Evolutionary conservation across 2,329 filamentous ascomycete species (phyloP), one percentile per base, ranked within the genome.

Genomic region (Colletotrichum spinosum): DNA sequence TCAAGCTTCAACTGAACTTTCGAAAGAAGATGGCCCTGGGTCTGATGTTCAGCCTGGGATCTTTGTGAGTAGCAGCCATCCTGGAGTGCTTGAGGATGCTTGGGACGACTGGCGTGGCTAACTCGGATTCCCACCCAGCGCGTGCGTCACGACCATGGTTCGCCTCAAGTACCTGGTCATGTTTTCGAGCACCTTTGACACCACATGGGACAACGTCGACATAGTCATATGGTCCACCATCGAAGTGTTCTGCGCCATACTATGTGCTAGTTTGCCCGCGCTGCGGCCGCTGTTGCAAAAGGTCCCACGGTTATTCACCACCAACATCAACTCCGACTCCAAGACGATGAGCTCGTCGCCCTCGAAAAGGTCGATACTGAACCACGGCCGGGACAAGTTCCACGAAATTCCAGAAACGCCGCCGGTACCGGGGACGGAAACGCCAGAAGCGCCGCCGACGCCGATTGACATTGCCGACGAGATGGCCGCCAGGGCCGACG

Each of bases 11-110:
- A 34, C 76, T 92, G 12, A 88, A 88, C 2, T 80, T 75, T 64
- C 90, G 88, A 68, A 89, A 91, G 70, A 91, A 90, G 75, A 81
- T 87, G 25, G 90, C 90, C 33, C 74, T 92, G 15, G 81, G 89
- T 48, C 77, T 90, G 51, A 90, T 89, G 2, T 92, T 92, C 73
- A 85, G 86, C 67, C 86, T 90, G 60, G 89, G 89, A 67, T 82
- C 87, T 45, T 91, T 92, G 71, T 88, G 87, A 37, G 85, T 64
- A 86, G 2, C 25, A 35, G 12, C 17, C 13, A 8, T 4, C 15
- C 25, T 7, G 9, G 6, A 8, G 4, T 6, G 12, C 10, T 57
- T 25, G 25, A 25, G 25, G 25, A 25, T 25, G 25, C 25, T 25
- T 25, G 25, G 25, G 25, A 25, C 3, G 25, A 25, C 25, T 25